Evolutionary conservation across 805 yeast genomes (phyloP).

Genomic region (Zygotorulaspora chibaensis): DNA sequence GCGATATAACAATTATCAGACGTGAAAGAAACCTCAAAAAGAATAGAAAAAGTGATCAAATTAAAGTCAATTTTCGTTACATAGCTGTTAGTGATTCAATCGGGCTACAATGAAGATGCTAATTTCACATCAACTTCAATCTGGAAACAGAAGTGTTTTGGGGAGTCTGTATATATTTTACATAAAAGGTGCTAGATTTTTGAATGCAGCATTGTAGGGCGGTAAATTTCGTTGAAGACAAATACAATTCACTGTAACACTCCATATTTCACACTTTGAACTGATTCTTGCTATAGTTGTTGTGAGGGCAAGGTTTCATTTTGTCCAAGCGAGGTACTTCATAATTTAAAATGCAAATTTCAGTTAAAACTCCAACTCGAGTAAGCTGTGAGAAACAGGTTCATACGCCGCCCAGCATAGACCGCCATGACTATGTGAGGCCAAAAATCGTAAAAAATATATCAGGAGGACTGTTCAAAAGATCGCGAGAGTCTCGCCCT

Average conservation of each 20-base stretch:
- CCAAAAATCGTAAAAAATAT: constrained; percentile 26
- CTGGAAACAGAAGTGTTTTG: constrained; percentile 1
- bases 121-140: not conserved
- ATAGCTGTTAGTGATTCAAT: too few species aligned
- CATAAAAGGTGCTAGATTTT: not conserved
- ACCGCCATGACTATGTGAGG: constrained; percentile 15
- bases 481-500: constrained; percentile 13
- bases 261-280: too few species aligned
- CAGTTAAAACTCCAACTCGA: constrained; percentile 8
- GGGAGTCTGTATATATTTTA: not conserved
- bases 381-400: constrained; percentile 16
- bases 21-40: constrained; percentile 1
- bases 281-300: too few species aligned
- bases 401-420: constrained; percentile 36
- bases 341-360: constrained; percentile 3
- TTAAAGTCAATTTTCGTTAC: not conserved
- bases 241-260: not conserved
- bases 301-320: constrained; percentile 6
- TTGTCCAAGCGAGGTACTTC: constrained; percentile 1
- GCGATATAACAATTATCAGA: not conserved
- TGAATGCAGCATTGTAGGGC: too few species aligned
- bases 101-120: too few species aligned
- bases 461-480: constrained; percentile 27
- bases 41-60: not conserved
- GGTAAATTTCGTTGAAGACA: not conserved